Base-by-base conservation (phyloP, 2,329 filamentous ascomycete genomes). In the Volutella citrinella region DNA sequence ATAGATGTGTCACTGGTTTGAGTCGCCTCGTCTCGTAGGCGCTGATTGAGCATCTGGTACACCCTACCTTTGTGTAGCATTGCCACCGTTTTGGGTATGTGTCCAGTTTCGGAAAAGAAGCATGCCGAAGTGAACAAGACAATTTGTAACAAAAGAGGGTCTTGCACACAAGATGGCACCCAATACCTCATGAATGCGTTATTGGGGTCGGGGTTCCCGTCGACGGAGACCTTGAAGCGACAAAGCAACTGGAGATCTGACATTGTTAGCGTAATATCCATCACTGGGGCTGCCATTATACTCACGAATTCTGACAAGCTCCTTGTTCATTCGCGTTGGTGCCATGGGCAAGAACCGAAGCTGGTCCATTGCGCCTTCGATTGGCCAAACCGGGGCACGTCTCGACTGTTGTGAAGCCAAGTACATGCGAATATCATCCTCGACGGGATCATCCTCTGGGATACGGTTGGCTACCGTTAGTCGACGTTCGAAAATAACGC, bases 101-200 rank as follows among this genome's bases (percentile, higher is more conserved):
- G 66, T 4, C 68, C 65, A 1, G 66, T 68, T 45, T 76, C 72
- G 22, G 66, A 61, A 19, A 75, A 57, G 45, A 74, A 74, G 46
- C 70, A 73, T 1, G 70, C 65, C 1, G 72, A 65, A 7, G 70
- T 70, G 45, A 70, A 74, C 5, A 74, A 61, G 21, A 70, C 63
- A 8, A 72, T 65, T 29, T 72, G 68, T 0, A 66, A 54, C 9
- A 75, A 57, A 5, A 76, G 57, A 5, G 67, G 69, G n/a, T 70
- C 68, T 34, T 74, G 66, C 10, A 74, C 55, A 27, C 62, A 69
- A 42, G 61, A 66, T 1, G 70, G 69, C 7, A 71, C 57, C 54
- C 68, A 74, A 27, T 66, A 56, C 45, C 64, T 69, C 57, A 67
- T 67, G 46, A 69, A 72, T 9, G 57, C 60, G 31, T 65, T 70